Conservation (phyloP, 768 basidiomycete species). For the Rhizopogon roseolus region DNA sequence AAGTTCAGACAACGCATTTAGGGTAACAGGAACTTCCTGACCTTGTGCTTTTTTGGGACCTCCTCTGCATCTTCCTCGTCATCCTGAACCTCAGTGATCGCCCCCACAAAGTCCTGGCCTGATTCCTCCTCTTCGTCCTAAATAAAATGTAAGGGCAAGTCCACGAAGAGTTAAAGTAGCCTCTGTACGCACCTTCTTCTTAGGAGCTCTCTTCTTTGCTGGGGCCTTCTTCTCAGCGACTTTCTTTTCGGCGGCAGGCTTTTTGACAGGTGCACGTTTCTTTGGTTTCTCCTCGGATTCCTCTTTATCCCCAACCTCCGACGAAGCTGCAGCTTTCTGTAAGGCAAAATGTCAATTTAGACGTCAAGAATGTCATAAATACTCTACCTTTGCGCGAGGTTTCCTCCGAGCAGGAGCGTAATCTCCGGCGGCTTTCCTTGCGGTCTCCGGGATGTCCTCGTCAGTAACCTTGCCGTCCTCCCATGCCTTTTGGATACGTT, state of each 20-base stretch:
- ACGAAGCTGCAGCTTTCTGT: constrained; percentile 22
- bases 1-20: constrained; percentile 3
- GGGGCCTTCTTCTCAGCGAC: constrained; percentile 40
- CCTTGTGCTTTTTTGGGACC: constrained; percentile 67
- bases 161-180: neutral
- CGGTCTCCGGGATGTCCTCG: constrained; percentile 77
- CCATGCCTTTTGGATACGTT: constrained; percentile 66
- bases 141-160: neutral
- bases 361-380: neutral
- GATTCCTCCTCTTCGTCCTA: constrained; percentile 34
- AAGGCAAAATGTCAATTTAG: constrained; percentile 6
- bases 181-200: constrained; percentile 2
- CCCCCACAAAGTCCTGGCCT: constrained; percentile 44
- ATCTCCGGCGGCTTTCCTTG: constrained; percentile 51
- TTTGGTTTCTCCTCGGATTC: constrained; percentile 46
- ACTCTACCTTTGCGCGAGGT: constrained; percentile 29
- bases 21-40: constrained; percentile 16
- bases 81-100: constrained; percentile 38
- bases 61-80: constrained; percentile 41
- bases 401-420: constrained; percentile 34
- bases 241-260: constrained; percentile 42
- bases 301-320: constrained; percentile 24
- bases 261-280: constrained; percentile 39
- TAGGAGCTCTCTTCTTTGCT: constrained; percentile 26
- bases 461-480: constrained; percentile 74